Evolutionary conservation across 2,329 filamentous ascomycete genomes (phyloP), one percentile per base, ranked within the genome.

Genomic region (Onygena corvina): DNA sequence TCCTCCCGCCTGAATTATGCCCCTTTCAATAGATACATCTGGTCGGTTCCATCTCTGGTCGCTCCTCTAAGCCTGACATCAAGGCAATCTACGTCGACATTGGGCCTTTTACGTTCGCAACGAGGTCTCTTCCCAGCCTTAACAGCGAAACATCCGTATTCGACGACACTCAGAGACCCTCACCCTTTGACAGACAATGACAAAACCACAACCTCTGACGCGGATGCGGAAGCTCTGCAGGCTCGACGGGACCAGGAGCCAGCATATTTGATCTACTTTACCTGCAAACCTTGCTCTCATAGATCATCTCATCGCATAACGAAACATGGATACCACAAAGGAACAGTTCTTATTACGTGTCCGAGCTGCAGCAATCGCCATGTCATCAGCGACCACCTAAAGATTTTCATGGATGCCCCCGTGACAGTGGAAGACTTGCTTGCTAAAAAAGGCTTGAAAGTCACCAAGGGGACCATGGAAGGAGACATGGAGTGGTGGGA

Each of bases 401-500:
- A 78, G 58, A 77, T 81, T 52, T 72, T 72, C 56, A 64, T 67
- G 47, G 69, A 72, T 48, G 55, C 64, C 38, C 61, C 61, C 23
- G 65, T 59, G 11, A 71, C 67, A 0, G 52, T 72, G 16, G 69
- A 71, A 52, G 69, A 71, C 56, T 62, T 71, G 16, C 46, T 72
- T 46, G 53, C 60, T 20, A 54, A 64, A 27, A 61, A 65, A 46
- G 69, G 68, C 1, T 84, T 93, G 65, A 83, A 90, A 53, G 67
- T 96, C 46, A 77, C 92, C 70, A 83, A 83, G 61, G 90, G 89
- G 3, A 76, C 80, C 55, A 67, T 83, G 47, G 81, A 89, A 47
- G 87, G 86, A n/a, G 85, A 94, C 62, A 70, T 95, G 44, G 90
- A 96, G 65, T 92, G 95, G 58, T 94, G 88, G 83, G 83, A 85